Evolutionary conservation across 2,329 filamentous ascomycete species (phyloP).

Genomic region (Aspergillus japonicus): DNA sequence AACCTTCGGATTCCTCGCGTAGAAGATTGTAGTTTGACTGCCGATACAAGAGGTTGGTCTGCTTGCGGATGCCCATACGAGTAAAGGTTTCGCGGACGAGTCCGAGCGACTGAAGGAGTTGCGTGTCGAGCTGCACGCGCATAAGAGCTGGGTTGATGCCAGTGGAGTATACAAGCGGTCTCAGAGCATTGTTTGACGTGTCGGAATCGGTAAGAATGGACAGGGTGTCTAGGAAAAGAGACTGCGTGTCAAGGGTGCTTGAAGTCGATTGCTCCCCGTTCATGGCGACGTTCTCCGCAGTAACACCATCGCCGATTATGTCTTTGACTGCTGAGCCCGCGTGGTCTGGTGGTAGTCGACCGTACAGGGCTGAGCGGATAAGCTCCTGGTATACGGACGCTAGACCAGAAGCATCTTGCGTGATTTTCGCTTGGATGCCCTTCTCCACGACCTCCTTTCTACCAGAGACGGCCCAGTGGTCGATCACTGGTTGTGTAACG

Average conservation of each 20-base stretch:
- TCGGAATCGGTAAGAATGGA: conserved; percentile 76
- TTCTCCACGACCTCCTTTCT: conserved; percentile 66
- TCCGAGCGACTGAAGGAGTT: conserved; percentile 70
- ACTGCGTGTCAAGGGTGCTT: conserved; percentile 58
- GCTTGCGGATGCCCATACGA: conserved; percentile 79
- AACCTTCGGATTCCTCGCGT: conserved; percentile 93
- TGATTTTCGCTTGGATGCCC: conserved; percentile 62
- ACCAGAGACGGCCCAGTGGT: conserved; percentile 66
- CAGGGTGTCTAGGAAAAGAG: conserved; percentile 78
- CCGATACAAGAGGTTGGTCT: conserved; percentile 89
- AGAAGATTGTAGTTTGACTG: conserved; percentile 96
- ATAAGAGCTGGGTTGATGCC: conserved; percentile 69
- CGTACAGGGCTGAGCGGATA: conserved; percentile 70
- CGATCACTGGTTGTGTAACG: conserved; percentile 68
- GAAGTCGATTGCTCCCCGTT: conserved; percentile 46
- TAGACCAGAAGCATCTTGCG: conserved; percentile 67
- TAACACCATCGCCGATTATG: conserved; percentile 62
- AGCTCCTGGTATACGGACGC: conserved; percentile 81
- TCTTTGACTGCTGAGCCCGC: conserved; percentile 72
- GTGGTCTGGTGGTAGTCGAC: conserved; percentile 64
- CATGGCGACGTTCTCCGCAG: conserved; percentile 48
- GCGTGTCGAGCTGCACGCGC: conserved; percentile 78
- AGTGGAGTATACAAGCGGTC: conserved; percentile 68
- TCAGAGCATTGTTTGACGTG: conserved; percentile 57
- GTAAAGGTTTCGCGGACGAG: conserved; percentile 83